Conservation (phyloP, 352 stramenopile species). For the Pythium pyrilobum region DNA sequence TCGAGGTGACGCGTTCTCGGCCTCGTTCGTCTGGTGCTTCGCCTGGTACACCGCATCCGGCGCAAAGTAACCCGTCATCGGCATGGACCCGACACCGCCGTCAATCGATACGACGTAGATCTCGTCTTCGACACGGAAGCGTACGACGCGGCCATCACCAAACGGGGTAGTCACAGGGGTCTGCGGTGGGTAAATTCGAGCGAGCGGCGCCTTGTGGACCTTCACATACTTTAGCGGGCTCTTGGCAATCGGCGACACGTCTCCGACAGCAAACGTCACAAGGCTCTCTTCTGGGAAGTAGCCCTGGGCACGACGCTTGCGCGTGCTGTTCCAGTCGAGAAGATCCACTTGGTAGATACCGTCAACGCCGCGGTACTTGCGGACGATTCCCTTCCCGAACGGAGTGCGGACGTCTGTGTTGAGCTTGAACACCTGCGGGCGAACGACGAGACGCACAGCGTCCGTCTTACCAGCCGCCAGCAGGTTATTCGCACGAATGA, state of each 20-base stretch:
- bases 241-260: constrained; percentile 31
- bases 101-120: constrained; percentile 64
- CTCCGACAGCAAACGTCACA: constrained; percentile 29
- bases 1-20: constrained; percentile 42
- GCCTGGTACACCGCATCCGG: constrained; percentile 41
- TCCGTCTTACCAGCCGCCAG: constrained; percentile 28
- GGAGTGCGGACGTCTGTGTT: constrained; percentile 58
- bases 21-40: constrained; percentile 22
- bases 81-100: constrained; percentile 29
- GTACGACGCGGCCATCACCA: constrained; percentile 56
- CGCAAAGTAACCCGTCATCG: constrained; percentile 44
- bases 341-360: constrained; percentile 84
- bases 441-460: constrained; percentile 33
- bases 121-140: constrained; percentile 61
- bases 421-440: constrained; percentile 57
- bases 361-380: constrained; percentile 61
- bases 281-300: constrained; percentile 62
- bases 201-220: constrained; percentile 37
- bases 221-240: constrained; percentile 55
- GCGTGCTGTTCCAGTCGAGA: constrained; percentile 44
- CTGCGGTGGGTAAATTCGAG: constrained; percentile 38
- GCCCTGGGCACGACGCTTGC: constrained; percentile 41
- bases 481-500: constrained; percentile 60
- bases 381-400: constrained; percentile 59
- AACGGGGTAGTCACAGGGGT: constrained; percentile 75